Evolutionary conservation across 140 eudicot species (phyloP).

Genomic region (Bidens hawaiensis): DNA sequence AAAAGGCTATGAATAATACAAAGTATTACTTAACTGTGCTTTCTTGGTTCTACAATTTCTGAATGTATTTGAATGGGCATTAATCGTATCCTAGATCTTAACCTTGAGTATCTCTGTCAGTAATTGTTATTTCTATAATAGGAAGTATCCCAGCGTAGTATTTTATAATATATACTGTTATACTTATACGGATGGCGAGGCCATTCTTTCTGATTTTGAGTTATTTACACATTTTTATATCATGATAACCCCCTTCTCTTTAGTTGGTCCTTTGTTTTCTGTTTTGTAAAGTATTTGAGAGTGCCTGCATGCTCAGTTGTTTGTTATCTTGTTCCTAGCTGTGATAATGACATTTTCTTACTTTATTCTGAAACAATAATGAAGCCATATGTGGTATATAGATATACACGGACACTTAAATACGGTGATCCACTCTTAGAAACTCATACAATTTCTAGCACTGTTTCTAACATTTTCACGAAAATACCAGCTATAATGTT

Average conservation of each 20-base stretch:
- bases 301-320: constrained; percentile 4
- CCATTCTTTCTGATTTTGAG: neutral
- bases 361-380: neutral
- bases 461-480: neutral
- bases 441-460: neutral
- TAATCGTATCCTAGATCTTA: neutral
- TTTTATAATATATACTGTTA: neutral
- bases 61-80: neutral
- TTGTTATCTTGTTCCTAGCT: constrained; percentile 7
- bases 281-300: neutral
- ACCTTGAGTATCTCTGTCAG: neutral
- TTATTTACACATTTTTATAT: neutral
- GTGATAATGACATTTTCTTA: neutral
- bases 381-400: constrained; percentile 2
- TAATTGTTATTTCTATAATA: constrained; percentile 1
- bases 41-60: neutral
- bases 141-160: neutral
- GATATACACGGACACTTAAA: neutral
- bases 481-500: neutral
- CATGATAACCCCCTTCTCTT: neutral
- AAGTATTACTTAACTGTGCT: neutral
- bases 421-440: neutral
- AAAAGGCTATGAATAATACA: neutral
- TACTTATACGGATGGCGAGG: too few relatives aligned
- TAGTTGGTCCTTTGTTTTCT: neutral